Percentiles rank a stretch among this genome's conserved stretches.
phyloP scores from a whole-genome alignment of 148 eudicot genomes.

The Cornus suecica region DNA sequence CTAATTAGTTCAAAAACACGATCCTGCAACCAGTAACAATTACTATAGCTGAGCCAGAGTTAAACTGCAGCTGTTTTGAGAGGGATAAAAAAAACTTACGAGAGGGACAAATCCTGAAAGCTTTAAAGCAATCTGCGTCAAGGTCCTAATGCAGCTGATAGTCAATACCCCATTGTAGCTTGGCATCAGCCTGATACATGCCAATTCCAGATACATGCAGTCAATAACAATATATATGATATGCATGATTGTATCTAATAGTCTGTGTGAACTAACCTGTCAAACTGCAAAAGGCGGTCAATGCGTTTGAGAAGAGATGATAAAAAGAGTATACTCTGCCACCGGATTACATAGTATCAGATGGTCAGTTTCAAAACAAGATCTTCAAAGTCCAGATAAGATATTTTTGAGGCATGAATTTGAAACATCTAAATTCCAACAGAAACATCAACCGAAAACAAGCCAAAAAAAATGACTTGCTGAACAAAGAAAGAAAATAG shows the following conservation, averaged over 20 bases:
- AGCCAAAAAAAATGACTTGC: background rate
- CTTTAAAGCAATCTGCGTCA: conserved; percentile 86
- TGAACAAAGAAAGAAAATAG: background rate
- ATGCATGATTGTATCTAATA: background rate
- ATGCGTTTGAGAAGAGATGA: conserved; percentile 81
- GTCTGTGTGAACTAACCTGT: conserved; percentile 54
- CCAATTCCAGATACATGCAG: conserved; percentile 18
- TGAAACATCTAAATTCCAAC: background rate
- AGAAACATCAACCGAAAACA: background rate
- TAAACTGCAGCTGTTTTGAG: background rate
- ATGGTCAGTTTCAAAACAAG: conserved; percentile 9
- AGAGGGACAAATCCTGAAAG: conserved; percentile 69
- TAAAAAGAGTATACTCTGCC: conserved; percentile 63
- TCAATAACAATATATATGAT: conserved; percentile 10
- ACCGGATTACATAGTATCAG: conserved; percentile 17
- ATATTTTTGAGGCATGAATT: background rate
- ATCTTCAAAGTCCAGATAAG: background rate
- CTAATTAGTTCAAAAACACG: conserved; percentile 55
- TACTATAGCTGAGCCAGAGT: background rate
- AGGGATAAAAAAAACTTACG: conserved; percentile 42
- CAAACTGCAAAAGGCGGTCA: conserved; percentile 92
- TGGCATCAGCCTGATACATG: conserved; percentile 78
- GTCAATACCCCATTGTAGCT: conserved; percentile 88
- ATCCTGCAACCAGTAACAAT: conserved; percentile 46
- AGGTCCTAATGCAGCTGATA: conserved; percentile 76